phyloP scores from a whole-genome alignment of 768 basidiomycete genomes.

The Phylloporus arenicola region DNA sequence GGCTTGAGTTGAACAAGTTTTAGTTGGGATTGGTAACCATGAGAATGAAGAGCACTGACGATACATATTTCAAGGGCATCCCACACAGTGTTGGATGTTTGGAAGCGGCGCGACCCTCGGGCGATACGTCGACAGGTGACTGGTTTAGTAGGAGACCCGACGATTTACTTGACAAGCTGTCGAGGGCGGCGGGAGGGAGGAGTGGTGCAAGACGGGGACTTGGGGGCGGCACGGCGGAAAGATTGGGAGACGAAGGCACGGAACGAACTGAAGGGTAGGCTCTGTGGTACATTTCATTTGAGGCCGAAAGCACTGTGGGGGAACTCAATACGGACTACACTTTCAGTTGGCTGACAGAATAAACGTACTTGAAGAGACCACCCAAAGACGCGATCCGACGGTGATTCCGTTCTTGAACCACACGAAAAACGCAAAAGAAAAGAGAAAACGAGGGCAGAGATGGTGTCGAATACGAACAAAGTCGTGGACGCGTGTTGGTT shows the following conservation, averaged over 20 bases:
- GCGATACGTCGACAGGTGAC: slow-evolving; percentile 30
- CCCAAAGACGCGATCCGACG: slow-evolving; percentile 9
- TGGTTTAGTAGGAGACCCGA: slow-evolving; percentile 33
- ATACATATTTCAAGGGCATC: slow-evolving; percentile 74
- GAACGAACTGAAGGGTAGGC: slow-evolving; percentile 51
- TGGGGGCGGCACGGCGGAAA: slow-evolving; percentile 13
- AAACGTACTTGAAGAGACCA: too few species aligned
- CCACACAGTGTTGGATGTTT: slow-evolving; percentile 57
- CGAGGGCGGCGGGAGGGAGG: slow-evolving; percentile 43
- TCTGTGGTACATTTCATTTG: slow-evolving; percentile 59
- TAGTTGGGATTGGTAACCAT: neutral
- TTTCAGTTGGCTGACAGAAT: too few species aligned
- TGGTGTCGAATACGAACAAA: neutral
- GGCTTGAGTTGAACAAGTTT: slow-evolving; percentile 33
- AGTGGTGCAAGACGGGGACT: slow-evolving; percentile 47
- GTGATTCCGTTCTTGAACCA: neutral
- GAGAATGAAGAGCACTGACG: slow-evolving; percentile 43
- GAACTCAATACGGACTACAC: slow-evolving; percentile 12
- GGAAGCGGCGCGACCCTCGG: slow-evolving; percentile 19
- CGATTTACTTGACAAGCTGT: slow-evolving; percentile 38
- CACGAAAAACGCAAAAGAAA: neutral
- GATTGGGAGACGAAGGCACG: slow-evolving; percentile 40
- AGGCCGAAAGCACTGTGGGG: slow-evolving; percentile 28
- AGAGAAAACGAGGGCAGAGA: neutral
- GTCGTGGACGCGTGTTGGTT: slow-evolving; percentile 10